Evolutionary conservation across 768 basidiomycete genomes (phyloP), one percentile per base, ranked within the genome.

Genomic region (Favolaschia claudopus): DNA sequence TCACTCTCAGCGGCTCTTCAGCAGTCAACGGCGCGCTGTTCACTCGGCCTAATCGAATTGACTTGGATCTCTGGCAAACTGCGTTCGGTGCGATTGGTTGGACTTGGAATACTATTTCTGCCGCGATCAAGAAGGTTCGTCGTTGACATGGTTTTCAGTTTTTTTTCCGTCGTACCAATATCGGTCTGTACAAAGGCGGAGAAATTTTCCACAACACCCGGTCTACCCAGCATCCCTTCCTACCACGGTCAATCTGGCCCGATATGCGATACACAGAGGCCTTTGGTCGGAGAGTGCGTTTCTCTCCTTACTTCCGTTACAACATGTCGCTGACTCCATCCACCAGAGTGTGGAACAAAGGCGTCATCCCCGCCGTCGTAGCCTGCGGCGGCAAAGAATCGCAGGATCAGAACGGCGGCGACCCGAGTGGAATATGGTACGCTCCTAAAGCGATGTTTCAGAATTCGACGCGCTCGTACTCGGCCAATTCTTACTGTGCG

Each of bases 401-500:
- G 22, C 12, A 32, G 15, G 50, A 52, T 27, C 50, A 31, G 31
- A 52, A 52, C 31, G 50, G 50, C 14, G 50, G 50, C 28, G 39
- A 52, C 50, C 38, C 50, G n/a, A 52, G 38, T 4, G 50, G 50
- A 42, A 52, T 52, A n/a, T 52, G 29, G 28, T 52, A 40, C 31
- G 33, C 39, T 32, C 50, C 50, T 31, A 42, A 32, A n/a, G 50
- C 50, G 25, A 52, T 52, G 50, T 52, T 42, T 31, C 50, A 37
- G 37, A 52, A 52, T 31, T 31, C 29, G 27, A 52, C 50, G 22
- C 50, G 50, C 38, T 52, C 50, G 28, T 52, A 52, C 50, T 40
- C 50, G 38, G 50, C 50, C 38, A 52, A 52, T 39, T 40, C 50
- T 22, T 52, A 52, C 39, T 52, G 50, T 52, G 42, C 33, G 50